Base-by-base conservation (phyloP, 306 rosid genomes). In the Alnus glutinosa region DNA sequence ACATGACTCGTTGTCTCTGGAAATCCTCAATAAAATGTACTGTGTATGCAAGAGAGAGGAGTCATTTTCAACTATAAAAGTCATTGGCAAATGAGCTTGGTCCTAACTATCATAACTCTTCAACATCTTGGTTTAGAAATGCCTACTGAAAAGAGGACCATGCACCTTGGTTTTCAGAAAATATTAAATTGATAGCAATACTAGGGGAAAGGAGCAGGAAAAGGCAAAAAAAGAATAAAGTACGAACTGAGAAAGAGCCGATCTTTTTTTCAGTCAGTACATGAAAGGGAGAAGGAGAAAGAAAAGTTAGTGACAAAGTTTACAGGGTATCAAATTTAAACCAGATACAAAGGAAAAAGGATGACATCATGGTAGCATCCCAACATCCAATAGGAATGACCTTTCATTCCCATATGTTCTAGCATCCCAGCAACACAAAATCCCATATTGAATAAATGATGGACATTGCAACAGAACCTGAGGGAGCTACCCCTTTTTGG, bases 361-460 rank as follows among this genome's bases (percentile, higher is more conserved):
- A 80, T 69, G 84, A 76, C 78, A 70, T 73, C 15, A 55, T 50
- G 55, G 54, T 39, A 78, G 75, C 77, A 86, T 87, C 86, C 89
- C 87, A 55, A 77, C 83, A 32, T 68, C 52, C 14, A 49, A 49
- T 49, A 10, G 83, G 89, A 78, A 85, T 86, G 89, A 70, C 94
- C 87, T 80, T 89, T 83, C 95, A 83, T 79, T 77, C 93, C 83
- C 87, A 86, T 51, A 47, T 71, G 83, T 71, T 79, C 69, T 78
- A 82, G 71, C 87, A 83, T 76, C 89, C 71, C 83, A 84, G 78
- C 80, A 84, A 80, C 79, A 80, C 82, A 82, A 84, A 86, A 83
- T 64, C 77, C 82, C 75, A 70, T 70, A 69, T 76, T 42, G 82
- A 86, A 79, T 84, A 82, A 71, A 70, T 80, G 82, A 36, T 42